Conservation (phyloP, 2,329 filamentous ascomycete species). For the Lachnellula hyalina region DNA sequence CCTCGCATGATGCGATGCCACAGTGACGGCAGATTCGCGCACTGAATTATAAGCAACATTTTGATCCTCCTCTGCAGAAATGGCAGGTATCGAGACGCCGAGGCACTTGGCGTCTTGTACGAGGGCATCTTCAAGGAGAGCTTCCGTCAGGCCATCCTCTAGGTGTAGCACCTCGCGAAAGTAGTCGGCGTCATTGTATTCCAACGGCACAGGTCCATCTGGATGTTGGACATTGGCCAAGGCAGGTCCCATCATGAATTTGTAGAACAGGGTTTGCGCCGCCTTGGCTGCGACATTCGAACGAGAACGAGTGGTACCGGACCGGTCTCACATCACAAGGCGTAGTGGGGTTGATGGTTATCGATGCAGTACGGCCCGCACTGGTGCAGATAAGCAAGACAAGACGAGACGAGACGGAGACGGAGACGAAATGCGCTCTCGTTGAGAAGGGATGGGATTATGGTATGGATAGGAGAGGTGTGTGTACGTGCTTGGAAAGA, state of each 20-base stretch:
- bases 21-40: constrained; percentile 22
- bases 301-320: neutral
- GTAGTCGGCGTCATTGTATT: constrained; percentile 27
- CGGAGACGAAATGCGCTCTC: too few relatives aligned
- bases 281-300: constrained; percentile 9
- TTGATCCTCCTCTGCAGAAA: constrained; percentile 7
- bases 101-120: constrained; percentile 23
- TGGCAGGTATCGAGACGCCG: constrained; percentile 20
- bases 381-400: too few relatives aligned
- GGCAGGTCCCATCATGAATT: constrained; percentile 18
- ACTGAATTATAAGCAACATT: constrained; percentile 15
- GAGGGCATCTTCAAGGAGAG: constrained; percentile 21
- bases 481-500: too few relatives aligned
- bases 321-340: neutral
- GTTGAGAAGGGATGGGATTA: too few relatives aligned
- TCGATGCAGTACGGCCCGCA: neutral
- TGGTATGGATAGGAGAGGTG: too few relatives aligned
- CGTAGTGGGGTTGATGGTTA: neutral
- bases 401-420: too few relatives aligned
- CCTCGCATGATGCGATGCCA: constrained; percentile 20
- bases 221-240: constrained; percentile 18
- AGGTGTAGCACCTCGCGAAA: constrained; percentile 28
- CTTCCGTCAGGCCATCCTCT: constrained; percentile 22
- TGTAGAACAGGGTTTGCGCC: constrained; percentile 3
- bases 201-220: constrained; percentile 9